These are phyloP conservation scores for Monosporascus sp. DNA, from an alignment of 2,329 filamentous ascomycete species.

Conservation along the genomic window DNA sequence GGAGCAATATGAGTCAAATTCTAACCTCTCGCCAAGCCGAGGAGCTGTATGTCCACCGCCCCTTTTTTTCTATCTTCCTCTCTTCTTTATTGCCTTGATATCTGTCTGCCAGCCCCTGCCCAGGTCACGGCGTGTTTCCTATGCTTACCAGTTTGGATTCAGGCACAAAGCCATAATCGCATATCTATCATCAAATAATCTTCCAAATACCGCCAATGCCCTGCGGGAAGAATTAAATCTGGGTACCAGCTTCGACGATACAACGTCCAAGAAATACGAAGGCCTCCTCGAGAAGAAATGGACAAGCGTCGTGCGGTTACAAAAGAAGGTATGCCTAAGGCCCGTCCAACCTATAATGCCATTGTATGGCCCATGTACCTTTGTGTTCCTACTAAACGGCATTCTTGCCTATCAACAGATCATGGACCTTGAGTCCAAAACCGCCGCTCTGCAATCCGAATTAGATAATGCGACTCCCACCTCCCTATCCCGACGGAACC, in stretches of 20 bases:
- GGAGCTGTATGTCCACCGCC: conserved; percentile 21
- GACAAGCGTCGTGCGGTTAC: conserved; percentile 89
- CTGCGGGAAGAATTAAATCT: conserved; percentile 74
- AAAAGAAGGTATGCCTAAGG: conserved; percentile 70
- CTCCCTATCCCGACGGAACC: conserved; percentile 71
- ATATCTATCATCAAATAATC: conserved; percentile 71
- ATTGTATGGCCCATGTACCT: too few species aligned
- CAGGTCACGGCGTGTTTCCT: background rate
- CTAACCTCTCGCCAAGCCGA: conserved; percentile 27
- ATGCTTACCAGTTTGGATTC: conserved; percentile 10
- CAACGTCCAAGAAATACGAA: conserved; percentile 90
- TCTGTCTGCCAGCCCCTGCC: too few species aligned
- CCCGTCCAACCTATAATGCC: too few species aligned
- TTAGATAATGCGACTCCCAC: conserved; percentile 74
- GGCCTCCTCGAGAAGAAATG: conserved; percentile 95
- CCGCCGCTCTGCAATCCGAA: conserved; percentile 69
- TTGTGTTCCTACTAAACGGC: background rate
- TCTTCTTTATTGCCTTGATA: background rate
- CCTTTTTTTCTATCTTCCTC: background rate
- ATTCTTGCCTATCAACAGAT: conserved; percentile 49
- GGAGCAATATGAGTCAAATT: conserved; percentile 23
- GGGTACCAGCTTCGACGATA: conserved; percentile 66
- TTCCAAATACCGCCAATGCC: conserved; percentile 62
- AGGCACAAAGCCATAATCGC: conserved; percentile 86
- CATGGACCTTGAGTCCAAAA: conserved; percentile 83